A percentile compares a stretch with the other conserved stretches of the same genome.
Evolutionary conservation across 2,329 filamentous ascomycete species (phyloP).

Genomic region (Aspergillus terreus): DNA sequence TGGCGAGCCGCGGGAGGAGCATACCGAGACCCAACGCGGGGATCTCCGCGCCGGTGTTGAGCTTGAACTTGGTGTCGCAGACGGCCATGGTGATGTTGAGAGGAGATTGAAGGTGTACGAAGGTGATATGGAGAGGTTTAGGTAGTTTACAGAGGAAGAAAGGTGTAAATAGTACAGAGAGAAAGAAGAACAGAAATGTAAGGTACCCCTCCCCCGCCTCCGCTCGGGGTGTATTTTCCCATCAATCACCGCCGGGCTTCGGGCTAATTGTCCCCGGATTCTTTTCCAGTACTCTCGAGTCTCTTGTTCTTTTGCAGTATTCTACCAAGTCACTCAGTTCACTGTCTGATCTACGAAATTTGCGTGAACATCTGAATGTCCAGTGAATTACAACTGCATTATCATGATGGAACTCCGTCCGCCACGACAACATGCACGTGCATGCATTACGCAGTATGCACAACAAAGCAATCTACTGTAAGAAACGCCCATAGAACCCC

Average conservation of each 20-base stretch:
- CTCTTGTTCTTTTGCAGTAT: neutral
- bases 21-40: slow-evolving; percentile 62
- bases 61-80: slow-evolving; percentile 53
- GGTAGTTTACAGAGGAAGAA: neutral
- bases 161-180: neutral
- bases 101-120: neutral
- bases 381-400: no score
- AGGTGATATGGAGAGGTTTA: neutral
- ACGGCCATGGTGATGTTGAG: slow-evolving; percentile 44
- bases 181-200: no score
- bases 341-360: neutral
- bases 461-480: no score
- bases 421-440: no score
- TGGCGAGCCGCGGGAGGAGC: slow-evolving; percentile 11
- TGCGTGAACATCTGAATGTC: no score
- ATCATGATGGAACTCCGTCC: no score
- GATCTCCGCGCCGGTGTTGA: slow-evolving; percentile 63
- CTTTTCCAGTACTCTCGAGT: no score
- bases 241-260: slow-evolving; percentile 9
- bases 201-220: slow-evolving; percentile 1
- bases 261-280: neutral
- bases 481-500: neutral
- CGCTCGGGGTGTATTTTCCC: slow-evolving; percentile 2
- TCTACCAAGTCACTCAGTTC: no score
- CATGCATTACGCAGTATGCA: no score